Evolutionary conservation across 1,284 basidiomycete genomes (phyloP).

Genomic region (Cystobasidiaceae sp.): DNA sequence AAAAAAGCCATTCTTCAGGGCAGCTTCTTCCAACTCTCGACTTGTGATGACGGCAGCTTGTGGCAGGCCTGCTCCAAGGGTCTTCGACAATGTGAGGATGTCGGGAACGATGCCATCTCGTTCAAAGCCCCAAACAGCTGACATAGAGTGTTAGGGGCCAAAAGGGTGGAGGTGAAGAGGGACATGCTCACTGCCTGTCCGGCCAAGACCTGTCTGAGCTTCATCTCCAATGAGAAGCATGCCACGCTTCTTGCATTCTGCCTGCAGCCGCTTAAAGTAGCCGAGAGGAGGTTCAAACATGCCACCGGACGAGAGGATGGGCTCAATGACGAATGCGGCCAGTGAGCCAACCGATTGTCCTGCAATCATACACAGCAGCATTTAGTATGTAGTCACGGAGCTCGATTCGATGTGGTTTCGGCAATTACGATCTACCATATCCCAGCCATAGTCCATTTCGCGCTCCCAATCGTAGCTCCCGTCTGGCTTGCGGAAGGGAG

Average conservation of each 20-base stretch:
- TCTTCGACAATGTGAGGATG: constrained; percentile 11
- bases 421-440: constrained; percentile 43
- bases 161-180: constrained; percentile 52
- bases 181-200: constrained; percentile 52
- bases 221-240: constrained; percentile 53
- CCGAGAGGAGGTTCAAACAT: constrained; percentile 80
- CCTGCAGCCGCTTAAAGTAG: constrained; percentile 71
- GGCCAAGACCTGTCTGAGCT: constrained; percentile 74
- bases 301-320: constrained; percentile 64
- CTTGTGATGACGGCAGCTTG: constrained; percentile 78
- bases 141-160: constrained; percentile 46
- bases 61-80: constrained; percentile 48
- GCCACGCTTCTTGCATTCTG: constrained; percentile 77
- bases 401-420: constrained; percentile 51
- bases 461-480: constrained; percentile 44
- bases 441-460: constrained; percentile 44
- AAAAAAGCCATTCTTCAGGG: constrained; percentile 52
- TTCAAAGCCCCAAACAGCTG: background rate
- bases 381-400: constrained; percentile 54
- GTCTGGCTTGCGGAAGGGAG: constrained; percentile 42
- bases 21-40: constrained; percentile 68
- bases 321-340: constrained; percentile 61
- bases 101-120: background rate
- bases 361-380: background rate
- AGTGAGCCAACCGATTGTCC: background rate